phyloP scores from a whole-genome alignment of 352 stramenopile species.

The Pythium angustatum region DNA sequence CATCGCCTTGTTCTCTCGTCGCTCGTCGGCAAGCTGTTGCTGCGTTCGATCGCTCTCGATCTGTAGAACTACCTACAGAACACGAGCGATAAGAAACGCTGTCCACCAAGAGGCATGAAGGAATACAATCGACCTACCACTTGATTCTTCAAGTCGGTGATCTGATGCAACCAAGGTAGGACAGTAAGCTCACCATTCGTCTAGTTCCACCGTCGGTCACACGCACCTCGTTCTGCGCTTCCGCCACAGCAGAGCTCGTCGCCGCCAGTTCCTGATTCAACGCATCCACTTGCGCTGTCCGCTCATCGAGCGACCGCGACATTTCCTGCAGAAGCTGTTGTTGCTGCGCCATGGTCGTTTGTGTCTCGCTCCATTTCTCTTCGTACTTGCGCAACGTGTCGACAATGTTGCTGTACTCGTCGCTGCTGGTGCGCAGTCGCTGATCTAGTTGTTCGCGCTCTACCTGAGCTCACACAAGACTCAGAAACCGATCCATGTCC shows the following conservation, averaged over 20 bases:
- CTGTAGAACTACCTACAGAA: conserved; percentile 34
- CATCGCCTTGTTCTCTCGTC: conserved; percentile 36
- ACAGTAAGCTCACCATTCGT: neutral
- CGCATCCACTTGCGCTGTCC: conserved; percentile 7
- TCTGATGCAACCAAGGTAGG: neutral
- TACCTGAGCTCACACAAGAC: neutral
- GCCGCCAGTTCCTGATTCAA: neutral
- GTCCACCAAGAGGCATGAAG: too few relatives aligned
- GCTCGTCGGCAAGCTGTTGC: conserved; percentile 38
- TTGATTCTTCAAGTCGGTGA: conserved; percentile 5
- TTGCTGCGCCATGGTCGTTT: conserved; percentile 43
- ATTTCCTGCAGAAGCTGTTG: conserved; percentile 44
- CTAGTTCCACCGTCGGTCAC: too few relatives aligned
- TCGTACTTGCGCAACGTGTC: conserved; percentile 40
- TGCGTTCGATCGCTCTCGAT: conserved; percentile 37
- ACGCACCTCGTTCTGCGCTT: conserved; percentile 12
- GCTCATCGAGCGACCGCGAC: conserved; percentile 22
- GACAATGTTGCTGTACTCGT: conserved; percentile 15
- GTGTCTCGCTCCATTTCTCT: conserved; percentile 35
- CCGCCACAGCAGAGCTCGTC: neutral
- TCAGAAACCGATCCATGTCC: too few relatives aligned
- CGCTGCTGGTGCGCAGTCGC: conserved; percentile 3
- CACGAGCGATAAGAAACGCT: too few relatives aligned
- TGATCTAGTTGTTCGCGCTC: conserved; percentile 11
- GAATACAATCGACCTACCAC: too few relatives aligned